Conservation (phyloP, 352 stramenopile genomes). For the Thalassiosira livingstoniorum region DNA sequence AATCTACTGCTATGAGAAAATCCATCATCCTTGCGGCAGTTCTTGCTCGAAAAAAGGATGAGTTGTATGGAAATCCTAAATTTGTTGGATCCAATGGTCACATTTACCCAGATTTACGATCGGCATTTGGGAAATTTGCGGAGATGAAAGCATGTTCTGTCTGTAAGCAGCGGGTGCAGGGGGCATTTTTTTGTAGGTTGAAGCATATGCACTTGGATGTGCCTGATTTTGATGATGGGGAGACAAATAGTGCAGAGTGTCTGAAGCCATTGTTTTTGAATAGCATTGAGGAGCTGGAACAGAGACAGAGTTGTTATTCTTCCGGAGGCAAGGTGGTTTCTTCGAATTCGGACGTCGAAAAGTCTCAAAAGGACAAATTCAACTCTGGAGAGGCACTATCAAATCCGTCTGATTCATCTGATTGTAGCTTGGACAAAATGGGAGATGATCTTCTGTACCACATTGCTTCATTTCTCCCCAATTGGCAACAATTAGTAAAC, state of each 20-base stretch:
- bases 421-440: slow-evolving; percentile 44
- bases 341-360: too few species aligned
- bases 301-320: slow-evolving; percentile 15
- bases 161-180: slow-evolving; percentile 43
- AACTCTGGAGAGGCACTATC: background rate
- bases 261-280: slow-evolving; percentile 17
- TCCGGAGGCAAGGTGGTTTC: background rate
- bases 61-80: slow-evolving; percentile 2
- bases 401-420: background rate
- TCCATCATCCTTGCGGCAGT: slow-evolving; percentile 41
- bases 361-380: slow-evolving; percentile 13
- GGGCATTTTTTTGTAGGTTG: slow-evolving; percentile 45
- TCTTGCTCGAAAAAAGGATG: slow-evolving; percentile 16
- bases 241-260: slow-evolving; percentile 27
- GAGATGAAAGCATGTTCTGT: slow-evolving; percentile 43
- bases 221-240: slow-evolving; percentile 36
- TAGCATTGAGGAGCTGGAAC: slow-evolving; percentile 34
- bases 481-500: slow-evolving; percentile 14
- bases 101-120: slow-evolving; percentile 32
- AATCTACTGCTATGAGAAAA: slow-evolving; percentile 35
- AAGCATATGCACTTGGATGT: slow-evolving; percentile 44
- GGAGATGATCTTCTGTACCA: slow-evolving; percentile 47
- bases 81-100: slow-evolving; percentile 40
- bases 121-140: slow-evolving; percentile 38
- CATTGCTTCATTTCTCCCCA: slow-evolving; percentile 40